Base-by-base conservation (phyloP, 2,329 filamentous ascomycete genomes). In the Hymenoscyphus occultus region DNA sequence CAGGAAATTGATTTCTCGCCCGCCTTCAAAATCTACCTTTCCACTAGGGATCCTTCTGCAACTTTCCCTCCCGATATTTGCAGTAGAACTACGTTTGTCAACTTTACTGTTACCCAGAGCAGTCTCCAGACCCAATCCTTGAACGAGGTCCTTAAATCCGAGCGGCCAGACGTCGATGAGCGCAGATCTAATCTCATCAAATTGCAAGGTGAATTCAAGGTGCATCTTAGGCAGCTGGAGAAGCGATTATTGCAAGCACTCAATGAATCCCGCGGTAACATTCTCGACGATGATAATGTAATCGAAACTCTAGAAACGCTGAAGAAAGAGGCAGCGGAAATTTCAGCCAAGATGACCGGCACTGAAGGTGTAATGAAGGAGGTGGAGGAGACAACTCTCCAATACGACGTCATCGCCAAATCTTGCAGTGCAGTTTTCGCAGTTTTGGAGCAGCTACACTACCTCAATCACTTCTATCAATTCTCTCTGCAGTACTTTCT, bases 1-100 rank as follows among this genome's bases (percentile, higher is more conserved):
- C 96, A 99, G 78, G 93, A 99, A 79, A 99, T 99, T 70, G 95
- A 99, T 78, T 99, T 99, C 80, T 99, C 95, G 60, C 94, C 95
- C 1, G 88, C 93, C 0, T 99, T 99, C 84, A 95, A 90, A 80
- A 84, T 99, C 39, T 99, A 96, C 77, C 82, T 99, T 48, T 97
- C 94, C 0, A 99, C 96, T 1, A 86, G 94, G 73, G 95, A 99
- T 80, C 96, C 96, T 0, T 99, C 96, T 54, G 94, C 95, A 32
- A 92, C 90, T 7, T 99, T 99, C 77, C 88, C 95, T 7, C 96
- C 95, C 0, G 95, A 99, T 75, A 92, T 99, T 69, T 99, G 96
- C 86, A 97, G 93, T 82, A 87, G 96, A 74, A 98, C 95, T 6
- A 99, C 96, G 0, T 97, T 99, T 79, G 95, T 99, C 84, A 99